phyloP scores from a whole-genome alignment of 345 rosid genomes.

The Nephelium lappaceum region DNA sequence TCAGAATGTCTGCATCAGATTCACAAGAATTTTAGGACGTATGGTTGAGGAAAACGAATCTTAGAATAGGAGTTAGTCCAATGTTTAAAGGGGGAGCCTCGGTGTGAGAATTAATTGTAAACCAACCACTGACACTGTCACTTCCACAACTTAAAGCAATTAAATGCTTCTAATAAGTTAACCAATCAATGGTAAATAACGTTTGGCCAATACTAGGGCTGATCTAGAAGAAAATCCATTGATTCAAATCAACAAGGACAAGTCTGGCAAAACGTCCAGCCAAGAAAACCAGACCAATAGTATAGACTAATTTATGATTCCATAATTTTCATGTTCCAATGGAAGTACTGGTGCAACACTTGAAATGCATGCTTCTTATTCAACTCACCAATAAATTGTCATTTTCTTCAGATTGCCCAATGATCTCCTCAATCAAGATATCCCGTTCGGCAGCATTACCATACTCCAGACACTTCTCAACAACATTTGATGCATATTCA shows the following conservation, averaged over 20 bases:
- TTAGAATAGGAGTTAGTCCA: not conserved
- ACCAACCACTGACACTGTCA: not conserved
- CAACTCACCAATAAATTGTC: constrained; percentile 80
- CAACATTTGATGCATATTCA: constrained; percentile 92
- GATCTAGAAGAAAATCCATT: not conserved
- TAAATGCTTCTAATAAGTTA: not conserved
- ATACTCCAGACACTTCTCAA: constrained; percentile 92
- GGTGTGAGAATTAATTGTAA: not conserved
- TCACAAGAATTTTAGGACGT: not conserved
- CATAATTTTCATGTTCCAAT: not conserved
- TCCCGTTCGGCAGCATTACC: constrained; percentile 75
- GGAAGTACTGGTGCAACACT: not conserved
- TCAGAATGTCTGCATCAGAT: not conserved
- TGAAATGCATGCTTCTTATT: not conserved
- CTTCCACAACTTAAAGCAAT: not conserved
- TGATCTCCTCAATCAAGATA: constrained; percentile 77
- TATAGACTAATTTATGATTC: not conserved
- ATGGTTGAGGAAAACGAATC: not conserved
- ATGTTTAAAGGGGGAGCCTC: not conserved
- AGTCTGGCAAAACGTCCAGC: not conserved
- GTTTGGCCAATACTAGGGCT: not conserved
- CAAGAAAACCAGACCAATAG: not conserved
- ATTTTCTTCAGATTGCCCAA: constrained; percentile 75
- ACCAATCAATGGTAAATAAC: not conserved
- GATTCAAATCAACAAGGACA: not conserved